Conservation (phyloP, 2,329 filamentous ascomycete genomes). For the Beauveria medogensis region DNA sequence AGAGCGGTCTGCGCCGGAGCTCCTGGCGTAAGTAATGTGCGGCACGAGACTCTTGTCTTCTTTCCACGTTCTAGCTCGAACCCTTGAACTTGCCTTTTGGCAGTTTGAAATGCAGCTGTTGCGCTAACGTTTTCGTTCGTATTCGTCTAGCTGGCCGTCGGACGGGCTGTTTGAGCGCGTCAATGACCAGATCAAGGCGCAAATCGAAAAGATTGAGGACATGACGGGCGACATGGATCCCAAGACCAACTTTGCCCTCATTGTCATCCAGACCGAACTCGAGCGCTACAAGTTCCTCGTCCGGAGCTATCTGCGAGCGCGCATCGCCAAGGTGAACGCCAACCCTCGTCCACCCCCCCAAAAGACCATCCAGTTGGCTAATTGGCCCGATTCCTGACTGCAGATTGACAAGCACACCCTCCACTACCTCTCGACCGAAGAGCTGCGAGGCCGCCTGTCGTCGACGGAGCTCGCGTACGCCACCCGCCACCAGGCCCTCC, state of each 20-base stretch:
- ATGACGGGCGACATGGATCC: conserved; percentile 82
- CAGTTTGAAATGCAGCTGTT: not conserved
- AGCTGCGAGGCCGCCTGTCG: conserved; percentile 57
- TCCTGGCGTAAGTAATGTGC: conserved; percentile 59
- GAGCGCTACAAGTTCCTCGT: conserved; percentile 90
- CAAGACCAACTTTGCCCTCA: conserved; percentile 84
- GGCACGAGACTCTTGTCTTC: not conserved
- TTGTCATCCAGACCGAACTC: conserved; percentile 92
- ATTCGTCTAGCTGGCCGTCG: conserved; percentile 48
- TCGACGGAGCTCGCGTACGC: conserved; percentile 74
- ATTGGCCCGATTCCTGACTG: not conserved
- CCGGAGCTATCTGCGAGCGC: conserved; percentile 69
- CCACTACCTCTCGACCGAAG: conserved; percentile 57
- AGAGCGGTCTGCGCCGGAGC: conserved; percentile 79
- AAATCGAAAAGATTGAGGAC: conserved; percentile 65
- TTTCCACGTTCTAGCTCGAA: not conserved
- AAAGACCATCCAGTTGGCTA: conserved; percentile 10
- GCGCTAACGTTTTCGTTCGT: not conserved
- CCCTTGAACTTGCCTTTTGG: not conserved
- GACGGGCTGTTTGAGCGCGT: conserved; percentile 74
- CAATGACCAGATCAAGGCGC: conserved; percentile 60
- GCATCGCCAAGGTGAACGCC: conserved; percentile 68
- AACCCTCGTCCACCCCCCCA: not conserved
- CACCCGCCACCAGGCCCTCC: conserved; percentile 72
- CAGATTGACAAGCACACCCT: conserved; percentile 71